A percentile compares a stretch with the other conserved stretches of the same genome.
phyloP scores from a whole-genome alignment of 2,329 filamentous ascomycete genomes.

The Fusarium scirpi region DNA sequence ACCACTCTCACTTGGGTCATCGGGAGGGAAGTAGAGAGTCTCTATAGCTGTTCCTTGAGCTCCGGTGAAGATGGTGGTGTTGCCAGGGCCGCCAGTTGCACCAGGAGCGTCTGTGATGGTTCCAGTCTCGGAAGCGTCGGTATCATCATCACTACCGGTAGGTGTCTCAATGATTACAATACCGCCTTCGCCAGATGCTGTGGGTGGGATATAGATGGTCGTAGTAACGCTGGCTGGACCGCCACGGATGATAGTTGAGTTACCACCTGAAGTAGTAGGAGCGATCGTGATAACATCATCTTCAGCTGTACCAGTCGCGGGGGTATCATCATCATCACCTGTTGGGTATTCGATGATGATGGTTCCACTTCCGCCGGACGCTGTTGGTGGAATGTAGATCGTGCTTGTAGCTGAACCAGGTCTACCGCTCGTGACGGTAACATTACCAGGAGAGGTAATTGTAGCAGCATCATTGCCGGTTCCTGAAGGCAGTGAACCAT shows the following conservation, averaged over 20 bases:
- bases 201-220: conserved; percentile 11
- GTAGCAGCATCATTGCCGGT: background rate
- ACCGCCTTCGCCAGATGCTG: background rate
- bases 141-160: background rate
- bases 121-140: background rate
- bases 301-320: background rate
- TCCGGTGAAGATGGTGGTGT: conserved; percentile 10
- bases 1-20: background rate
- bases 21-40: conserved; percentile 23
- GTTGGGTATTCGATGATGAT: conserved; percentile 17
- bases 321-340: background rate
- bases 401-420: conserved; percentile 3
- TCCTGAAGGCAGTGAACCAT: too few relatives aligned
- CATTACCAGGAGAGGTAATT: background rate
- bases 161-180: conserved; percentile 16
- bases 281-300: background rate
- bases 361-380: background rate
- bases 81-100: background rate
- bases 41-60: background rate
- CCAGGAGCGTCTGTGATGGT: background rate
- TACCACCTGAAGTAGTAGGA: background rate
- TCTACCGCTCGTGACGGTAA: conserved; percentile 15
- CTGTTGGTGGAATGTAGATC: background rate
- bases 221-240: background rate
- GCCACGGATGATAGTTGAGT: conserved; percentile 1